These are phyloP conservation scores for Hypoxylon trugodes DNA, from an alignment of 495 filamentous ascomycete species.

Conservation along the genomic window DNA sequence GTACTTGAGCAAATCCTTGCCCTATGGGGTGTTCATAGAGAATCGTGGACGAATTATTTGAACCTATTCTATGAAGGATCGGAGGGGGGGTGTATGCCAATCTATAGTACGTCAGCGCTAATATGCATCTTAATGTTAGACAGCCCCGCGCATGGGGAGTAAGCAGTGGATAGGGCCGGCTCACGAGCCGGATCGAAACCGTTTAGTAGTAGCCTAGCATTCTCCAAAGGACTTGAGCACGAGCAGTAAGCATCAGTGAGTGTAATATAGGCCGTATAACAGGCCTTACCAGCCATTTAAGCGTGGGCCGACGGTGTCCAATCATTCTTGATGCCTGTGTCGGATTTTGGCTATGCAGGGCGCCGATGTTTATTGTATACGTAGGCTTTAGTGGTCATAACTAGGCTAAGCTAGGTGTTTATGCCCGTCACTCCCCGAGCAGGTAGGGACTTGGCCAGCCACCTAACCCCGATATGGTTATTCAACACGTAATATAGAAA, in stretches of 20 bases:
- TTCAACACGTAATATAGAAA: constrained; percentile 5
- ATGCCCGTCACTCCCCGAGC: constrained; percentile 16
- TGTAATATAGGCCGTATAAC: constrained; percentile 5
- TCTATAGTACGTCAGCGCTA: constrained; percentile 38
- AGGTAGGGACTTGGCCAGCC: not conserved
- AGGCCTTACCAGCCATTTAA: not conserved
- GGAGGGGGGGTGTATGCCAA: constrained; percentile 31
- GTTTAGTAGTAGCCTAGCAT: not conserved
- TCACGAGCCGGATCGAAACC: constrained; percentile 25
- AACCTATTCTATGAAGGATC: constrained; percentile 27
- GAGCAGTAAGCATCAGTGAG: constrained; percentile 1
- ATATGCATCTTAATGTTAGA: constrained; percentile 24
- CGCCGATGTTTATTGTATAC: not conserved
- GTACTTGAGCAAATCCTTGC: constrained; percentile 11
- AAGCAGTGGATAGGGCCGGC: constrained; percentile 27
- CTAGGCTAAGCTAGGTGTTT: constrained; percentile 13
- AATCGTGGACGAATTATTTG: constrained; percentile 11
- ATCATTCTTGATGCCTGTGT: not conserved
- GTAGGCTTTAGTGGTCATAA: constrained; percentile 1
- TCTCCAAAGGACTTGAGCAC: not conserved
- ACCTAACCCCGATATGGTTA: not conserved
- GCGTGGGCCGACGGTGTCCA: not conserved
- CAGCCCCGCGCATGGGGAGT: constrained; percentile 37
- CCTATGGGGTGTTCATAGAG: constrained; percentile 28
- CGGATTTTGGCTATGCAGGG: constrained; percentile 11